phyloP scores from a whole-genome alignment of 345 rosid species.

The Murraya paniculata region DNA sequence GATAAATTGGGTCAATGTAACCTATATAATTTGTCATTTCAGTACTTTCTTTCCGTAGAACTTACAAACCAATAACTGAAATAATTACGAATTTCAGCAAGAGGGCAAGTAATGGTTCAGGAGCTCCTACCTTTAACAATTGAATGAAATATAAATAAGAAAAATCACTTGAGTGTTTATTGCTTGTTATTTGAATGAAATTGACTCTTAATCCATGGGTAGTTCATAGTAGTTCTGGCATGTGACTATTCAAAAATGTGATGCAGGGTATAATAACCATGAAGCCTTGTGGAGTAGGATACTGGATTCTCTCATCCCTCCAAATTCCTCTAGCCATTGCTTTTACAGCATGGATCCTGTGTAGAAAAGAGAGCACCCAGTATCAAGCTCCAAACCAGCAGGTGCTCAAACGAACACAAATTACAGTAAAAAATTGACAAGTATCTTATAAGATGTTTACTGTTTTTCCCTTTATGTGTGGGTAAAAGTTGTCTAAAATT shows the following conservation, averaged over 20 bases:
- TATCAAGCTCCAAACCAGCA: conserved; percentile 31
- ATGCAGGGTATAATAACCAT: conserved; percentile 58
- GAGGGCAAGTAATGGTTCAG: neutral
- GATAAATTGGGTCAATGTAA: neutral
- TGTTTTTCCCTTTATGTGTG: neutral
- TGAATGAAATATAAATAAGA: neutral
- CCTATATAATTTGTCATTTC: neutral
- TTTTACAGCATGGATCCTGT: conserved; percentile 62
- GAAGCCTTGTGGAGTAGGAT: conserved; percentile 64
- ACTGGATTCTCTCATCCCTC: conserved; percentile 64
- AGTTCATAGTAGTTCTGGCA: neutral
- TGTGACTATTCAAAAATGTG: neutral
- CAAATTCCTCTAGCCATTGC: conserved; percentile 77
- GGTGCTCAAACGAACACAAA: conserved; percentile 12
- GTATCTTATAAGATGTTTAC: neutral
- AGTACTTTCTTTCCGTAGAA: neutral
- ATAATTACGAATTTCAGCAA: neutral
- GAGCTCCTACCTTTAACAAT: neutral
- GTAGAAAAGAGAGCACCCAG: conserved; percentile 34
- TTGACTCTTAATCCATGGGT: neutral
- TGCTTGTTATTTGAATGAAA: neutral
- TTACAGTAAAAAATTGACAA: neutral
- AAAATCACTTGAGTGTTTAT: neutral
- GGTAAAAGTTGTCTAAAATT: neutral
- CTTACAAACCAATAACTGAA: neutral